A percentile compares a stretch with the other conserved stretches of the same genome.
phyloP scores from a whole-genome alignment of 1,139 yeast genomes.

The Saccharomyces pastorianus region DNA sequence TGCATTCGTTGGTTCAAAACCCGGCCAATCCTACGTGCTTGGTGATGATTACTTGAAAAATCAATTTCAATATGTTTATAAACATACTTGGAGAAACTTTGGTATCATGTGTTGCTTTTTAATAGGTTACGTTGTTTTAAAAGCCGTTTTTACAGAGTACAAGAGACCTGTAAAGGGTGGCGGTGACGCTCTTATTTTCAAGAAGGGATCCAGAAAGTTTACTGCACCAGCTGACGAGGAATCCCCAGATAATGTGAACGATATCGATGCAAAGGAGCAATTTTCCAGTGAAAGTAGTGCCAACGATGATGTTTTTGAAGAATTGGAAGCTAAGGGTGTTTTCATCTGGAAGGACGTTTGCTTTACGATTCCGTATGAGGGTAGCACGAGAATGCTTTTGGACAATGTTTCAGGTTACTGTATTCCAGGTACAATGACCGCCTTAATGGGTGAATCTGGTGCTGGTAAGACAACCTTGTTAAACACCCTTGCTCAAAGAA shows the following conservation, averaged over 20 bases:
- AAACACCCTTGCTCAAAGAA: slow-evolving; percentile 46
- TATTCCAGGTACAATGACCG: slow-evolving; percentile 46
- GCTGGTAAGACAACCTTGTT: slow-evolving; percentile 57
- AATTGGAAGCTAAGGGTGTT: slow-evolving; percentile 22
- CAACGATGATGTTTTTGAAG: slow-evolving; percentile 18
- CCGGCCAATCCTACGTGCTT: slow-evolving; percentile 36
- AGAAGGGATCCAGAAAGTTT: slow-evolving; percentile 26
- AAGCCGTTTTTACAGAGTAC: slow-evolving; percentile 35
- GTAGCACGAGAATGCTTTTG: slow-evolving; percentile 36
- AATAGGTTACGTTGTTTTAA: slow-evolving; percentile 33
- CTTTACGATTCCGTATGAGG: slow-evolving; percentile 33
- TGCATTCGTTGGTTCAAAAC: slow-evolving; percentile 40
- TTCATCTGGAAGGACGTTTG: slow-evolving; percentile 40
- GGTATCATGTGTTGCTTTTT: slow-evolving; percentile 42
- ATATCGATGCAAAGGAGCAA: slow-evolving; percentile 15
- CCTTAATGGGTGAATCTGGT: slow-evolving; percentile 58
- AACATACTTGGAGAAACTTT: slow-evolving; percentile 45
- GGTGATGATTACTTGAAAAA: slow-evolving; percentile 40
- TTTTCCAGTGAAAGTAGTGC: slow-evolving; percentile 12
- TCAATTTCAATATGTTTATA: slow-evolving; percentile 35
- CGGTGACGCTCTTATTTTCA: slow-evolving; percentile 38
- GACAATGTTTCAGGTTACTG: slow-evolving; percentile 49
- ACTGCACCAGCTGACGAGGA: slow-evolving; percentile 15
- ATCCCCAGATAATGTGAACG: slow-evolving; percentile 12
- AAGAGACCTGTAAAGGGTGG: slow-evolving; percentile 36